Evolutionary conservation across 345 rosid genomes (phyloP), one percentile per base, ranked within the genome.

Genomic region (Carallia pectinifolia): DNA sequence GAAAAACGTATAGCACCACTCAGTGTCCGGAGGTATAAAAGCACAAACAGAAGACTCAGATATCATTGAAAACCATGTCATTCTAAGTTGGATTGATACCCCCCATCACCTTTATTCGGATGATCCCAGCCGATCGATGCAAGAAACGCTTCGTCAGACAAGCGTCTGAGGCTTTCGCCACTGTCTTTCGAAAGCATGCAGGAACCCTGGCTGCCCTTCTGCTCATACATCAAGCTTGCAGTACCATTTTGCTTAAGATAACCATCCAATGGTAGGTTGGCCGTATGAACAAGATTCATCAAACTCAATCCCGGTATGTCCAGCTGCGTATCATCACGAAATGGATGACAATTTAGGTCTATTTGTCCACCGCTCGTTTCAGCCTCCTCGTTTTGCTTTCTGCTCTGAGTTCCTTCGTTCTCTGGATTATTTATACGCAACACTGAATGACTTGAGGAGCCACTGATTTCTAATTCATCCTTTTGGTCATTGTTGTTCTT

Each of bases 291-390:
- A 62, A 77, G 75, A 67, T 52, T 59, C 77, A 64, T 71, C 68
- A 73, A 47, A 58, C 56, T 69, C 66, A 69, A 47, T 66, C 75
- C 75, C 13, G 70, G 59, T 19, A 40, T 70, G 31, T 81, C 82
- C 12, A 66, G 65, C 38, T 72, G 81, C 65, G 65, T 64, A 17
- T 82, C 85, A 62, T 85, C 89, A 1, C 81, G 79, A 38, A 68
- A 69, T 3, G 95, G 91, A 68, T 79, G 66, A 62, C 77, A 81
- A 58, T 89, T 89, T 62, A 89, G 79, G 81, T 87, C 90, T 69
- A 87, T 84, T 38, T 74, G 81, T 56, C 83, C 87, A 23, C 69
- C 67, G 56, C 82, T 76, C 38, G 38, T 77, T 64, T 84, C 94
- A 54, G 75, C 75, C 40, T 47, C 71, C 72, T 80, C 90, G 7